Base-by-base conservation (phyloP, 2,329 filamentous ascomycete species). In the Teratosphaeria viscida region DNA sequence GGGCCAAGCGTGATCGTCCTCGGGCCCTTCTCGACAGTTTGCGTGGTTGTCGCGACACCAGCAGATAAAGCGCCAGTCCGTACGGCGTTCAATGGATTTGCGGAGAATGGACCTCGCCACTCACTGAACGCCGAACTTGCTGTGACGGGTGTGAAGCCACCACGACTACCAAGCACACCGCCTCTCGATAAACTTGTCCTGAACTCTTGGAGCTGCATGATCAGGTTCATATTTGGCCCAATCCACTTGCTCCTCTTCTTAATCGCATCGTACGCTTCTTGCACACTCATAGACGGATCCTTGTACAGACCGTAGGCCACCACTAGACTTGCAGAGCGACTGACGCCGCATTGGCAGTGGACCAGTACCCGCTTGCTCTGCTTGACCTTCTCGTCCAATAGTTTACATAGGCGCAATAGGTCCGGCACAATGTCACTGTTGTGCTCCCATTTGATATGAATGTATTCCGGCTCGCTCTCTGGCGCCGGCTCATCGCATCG, bases 211-310 rank as follows among this genome's bases (percentile, higher is more conserved):
- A 95, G 77, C 65, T 90, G 91, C 79, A 94, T 94, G 81, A 95
- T 91, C 65, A 95, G 79, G 65, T 89, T 89, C 90, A 95, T 95
- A 73, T 95, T 95, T 0, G 89, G 89, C 60, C 89, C 91, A 66
- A 95, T 92, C 89, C 90, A 95, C 69, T 82, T 85, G 73, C 89
- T 94, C 75, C 88, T 88, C 58, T 83, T 81, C 74, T 95, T 90
- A 2, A 90, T 89, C 2, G 85, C 82, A 70, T 90, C 85, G 70
- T 94, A 94, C 2, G 89, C 88, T 71, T 92, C 88, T 68, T 92
- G 91, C 57, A 92, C 88, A 65, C 82, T 89, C 67, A 90, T 76
- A 5, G 85, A 81, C 1, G 89, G 88, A 61, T 90, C 88, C 70
- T 87, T 87, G 73, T 89, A 94, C 60, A 95, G 76, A 52, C 89